Evolutionary conservation across 768 basidiomycete genomes (phyloP).

Genomic region (Trametes cingulata): DNA sequence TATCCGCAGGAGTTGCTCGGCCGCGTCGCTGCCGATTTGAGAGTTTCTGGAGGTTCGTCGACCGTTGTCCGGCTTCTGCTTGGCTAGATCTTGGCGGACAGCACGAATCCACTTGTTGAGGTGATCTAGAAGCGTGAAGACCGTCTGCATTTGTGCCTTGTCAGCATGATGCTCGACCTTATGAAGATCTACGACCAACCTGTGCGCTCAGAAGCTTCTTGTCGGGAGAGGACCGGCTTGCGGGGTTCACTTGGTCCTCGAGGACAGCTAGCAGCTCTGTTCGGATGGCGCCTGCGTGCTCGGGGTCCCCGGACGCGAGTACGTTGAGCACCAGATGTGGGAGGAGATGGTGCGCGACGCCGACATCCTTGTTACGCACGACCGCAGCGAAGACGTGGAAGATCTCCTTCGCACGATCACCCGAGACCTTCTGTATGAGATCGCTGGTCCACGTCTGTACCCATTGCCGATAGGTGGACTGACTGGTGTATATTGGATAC

Average conservation of each 20-base stretch:
- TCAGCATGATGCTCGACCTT: neutral
- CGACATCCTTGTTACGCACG: conserved; percentile 85
- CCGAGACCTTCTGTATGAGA: conserved; percentile 68
- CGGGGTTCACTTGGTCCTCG: conserved; percentile 76
- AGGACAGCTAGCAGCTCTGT: conserved; percentile 80
- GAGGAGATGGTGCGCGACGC: conserved; percentile 88
- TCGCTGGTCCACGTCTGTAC: conserved; percentile 85
- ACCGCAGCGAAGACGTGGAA: conserved; percentile 80
- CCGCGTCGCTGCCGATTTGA: conserved; percentile 37
- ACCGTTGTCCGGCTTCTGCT: conserved; percentile 51
- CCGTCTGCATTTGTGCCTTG: conserved; percentile 51
- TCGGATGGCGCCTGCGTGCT: conserved; percentile 64
- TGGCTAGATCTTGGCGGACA: conserved; percentile 63
- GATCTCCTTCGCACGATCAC: conserved; percentile 58
- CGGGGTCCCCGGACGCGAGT: conserved; percentile 70
- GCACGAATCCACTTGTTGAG: conserved; percentile 86
- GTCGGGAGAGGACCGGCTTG: conserved; percentile 62
- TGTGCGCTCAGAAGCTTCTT: conserved; percentile 93
- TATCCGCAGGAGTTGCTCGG: conserved; percentile 66
- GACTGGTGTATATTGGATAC: conserved; percentile 75
- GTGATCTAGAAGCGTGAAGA: conserved; percentile 95
- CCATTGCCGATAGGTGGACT: conserved; percentile 93
- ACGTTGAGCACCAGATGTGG: conserved; percentile 91
- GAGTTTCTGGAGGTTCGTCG: conserved; percentile 30
- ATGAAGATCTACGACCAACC: conserved; percentile 43